These are phyloP conservation scores for Paracorniculantispora psalliotae DNA, from an alignment of 2,329 filamentous ascomycete genomes.

Conservation along the genomic window DNA sequence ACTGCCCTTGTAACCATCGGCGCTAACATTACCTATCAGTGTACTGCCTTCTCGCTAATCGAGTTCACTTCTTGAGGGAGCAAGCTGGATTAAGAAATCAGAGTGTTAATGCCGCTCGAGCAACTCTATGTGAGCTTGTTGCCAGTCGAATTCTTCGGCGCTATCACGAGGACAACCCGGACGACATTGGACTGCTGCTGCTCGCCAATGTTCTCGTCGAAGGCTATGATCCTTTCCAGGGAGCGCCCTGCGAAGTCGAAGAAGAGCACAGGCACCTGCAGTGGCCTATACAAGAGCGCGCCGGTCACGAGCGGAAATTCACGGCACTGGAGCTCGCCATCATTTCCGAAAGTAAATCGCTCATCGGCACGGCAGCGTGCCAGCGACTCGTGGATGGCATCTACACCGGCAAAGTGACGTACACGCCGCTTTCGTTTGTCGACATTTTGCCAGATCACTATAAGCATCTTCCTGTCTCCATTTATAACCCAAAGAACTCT, in stretches of 20 bases:
- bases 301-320: slow-evolving; percentile 48
- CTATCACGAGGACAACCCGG: slow-evolving; percentile 63
- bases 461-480: slow-evolving; percentile 62
- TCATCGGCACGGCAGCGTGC: slow-evolving; percentile 61
- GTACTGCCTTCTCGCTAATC: slow-evolving; percentile 67
- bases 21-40: slow-evolving; percentile 35
- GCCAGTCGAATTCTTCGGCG: slow-evolving; percentile 62
- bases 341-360: slow-evolving; percentile 63
- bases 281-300: slow-evolving; percentile 34
- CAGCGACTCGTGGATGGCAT: slow-evolving; percentile 68
- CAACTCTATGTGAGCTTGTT: slow-evolving; percentile 63
- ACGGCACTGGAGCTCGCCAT: slow-evolving; percentile 69
- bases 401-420: slow-evolving; percentile 63
- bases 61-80: slow-evolving; percentile 63
- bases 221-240: slow-evolving; percentile 68
- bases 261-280: slow-evolving; percentile 39
- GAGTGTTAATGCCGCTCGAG: slow-evolving; percentile 63
- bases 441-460: slow-evolving; percentile 72
- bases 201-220: slow-evolving; percentile 65
- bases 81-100: slow-evolving; percentile 62
- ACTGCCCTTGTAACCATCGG: neutral
- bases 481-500: slow-evolving; percentile 63
- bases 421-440: slow-evolving; percentile 64
- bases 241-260: slow-evolving; percentile 56
- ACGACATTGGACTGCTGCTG: slow-evolving; percentile 56